A percentile compares a stretch with the other conserved stretches of the same genome.
Evolutionary conservation across 306 rosid genomes (phyloP).

Genomic region (Cyclanthera cordifolia): DNA sequence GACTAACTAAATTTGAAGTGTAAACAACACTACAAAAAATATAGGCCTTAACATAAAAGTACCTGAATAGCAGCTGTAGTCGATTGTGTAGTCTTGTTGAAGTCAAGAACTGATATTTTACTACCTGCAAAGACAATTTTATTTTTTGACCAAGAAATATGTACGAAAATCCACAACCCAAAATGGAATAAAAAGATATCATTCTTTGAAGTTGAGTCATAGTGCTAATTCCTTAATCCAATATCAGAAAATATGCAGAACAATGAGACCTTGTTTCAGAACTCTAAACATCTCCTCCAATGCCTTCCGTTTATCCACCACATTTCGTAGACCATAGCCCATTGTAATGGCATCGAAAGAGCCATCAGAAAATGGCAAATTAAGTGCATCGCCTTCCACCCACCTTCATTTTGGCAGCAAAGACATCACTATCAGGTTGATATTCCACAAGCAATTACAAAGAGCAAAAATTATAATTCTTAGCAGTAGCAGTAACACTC

Average conservation of each 20-base stretch:
- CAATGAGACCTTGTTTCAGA: conserved; percentile 49
- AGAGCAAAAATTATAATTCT: background rate
- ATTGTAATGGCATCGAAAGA: conserved; percentile 74
- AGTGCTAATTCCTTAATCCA: background rate
- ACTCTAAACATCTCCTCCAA: conserved; percentile 64
- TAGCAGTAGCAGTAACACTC: background rate
- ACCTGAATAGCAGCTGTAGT: conserved; percentile 49
- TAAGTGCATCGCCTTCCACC: conserved; percentile 90
- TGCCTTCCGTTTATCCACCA: conserved; percentile 53
- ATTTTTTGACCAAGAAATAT: background rate
- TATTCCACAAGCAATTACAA: background rate
- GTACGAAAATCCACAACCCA: background rate
- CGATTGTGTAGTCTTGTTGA: conserved; percentile 52
- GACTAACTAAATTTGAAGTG: background rate
- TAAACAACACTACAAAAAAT: background rate
- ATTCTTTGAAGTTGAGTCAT: background rate
- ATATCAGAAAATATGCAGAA: background rate
- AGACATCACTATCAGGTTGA: conserved; percentile 1
- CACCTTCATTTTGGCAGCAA: conserved; percentile 36
- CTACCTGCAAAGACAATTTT: conserved; percentile 42
- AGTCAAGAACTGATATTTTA: conserved; percentile 59
- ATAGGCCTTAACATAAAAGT: conserved; percentile 1
- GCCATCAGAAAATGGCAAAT: conserved; percentile 63
- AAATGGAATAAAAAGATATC: background rate
- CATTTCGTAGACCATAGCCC: conserved; percentile 89